Conservation (phyloP, 305 asterid genomes). For the Solanum hybrid region DNA sequence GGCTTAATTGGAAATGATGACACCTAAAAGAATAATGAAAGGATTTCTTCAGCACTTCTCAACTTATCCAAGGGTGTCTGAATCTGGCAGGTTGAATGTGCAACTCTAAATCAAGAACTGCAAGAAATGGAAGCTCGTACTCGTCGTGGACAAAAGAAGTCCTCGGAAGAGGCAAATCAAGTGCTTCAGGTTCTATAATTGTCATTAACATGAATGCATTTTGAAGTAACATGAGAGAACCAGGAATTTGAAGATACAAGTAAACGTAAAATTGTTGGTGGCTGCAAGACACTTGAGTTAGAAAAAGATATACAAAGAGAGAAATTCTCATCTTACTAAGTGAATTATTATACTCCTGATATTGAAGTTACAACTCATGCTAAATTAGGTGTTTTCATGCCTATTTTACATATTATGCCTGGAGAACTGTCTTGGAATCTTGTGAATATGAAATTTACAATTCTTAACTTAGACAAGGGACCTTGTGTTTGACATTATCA, state of each 20-base stretch:
- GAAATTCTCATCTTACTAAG: neutral
- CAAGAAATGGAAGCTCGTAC: constrained; percentile 94
- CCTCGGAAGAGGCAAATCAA: constrained; percentile 92
- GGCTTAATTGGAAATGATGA: constrained; percentile 1
- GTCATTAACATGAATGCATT: neutral
- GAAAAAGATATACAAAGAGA: neutral
- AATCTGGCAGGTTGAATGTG: constrained; percentile 72
- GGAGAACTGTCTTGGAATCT: neutral
- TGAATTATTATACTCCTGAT: neutral
- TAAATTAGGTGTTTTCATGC: neutral
- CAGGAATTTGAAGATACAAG: neutral
- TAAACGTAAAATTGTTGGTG: neutral
- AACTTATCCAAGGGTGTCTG: neutral
- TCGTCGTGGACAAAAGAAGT: constrained; percentile 86
- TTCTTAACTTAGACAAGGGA: neutral
- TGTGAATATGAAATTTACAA: neutral
- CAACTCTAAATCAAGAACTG: constrained; percentile 85
- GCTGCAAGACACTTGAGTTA: neutral
- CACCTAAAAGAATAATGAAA: neutral
- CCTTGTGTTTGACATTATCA: neutral
- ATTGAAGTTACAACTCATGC: neutral
- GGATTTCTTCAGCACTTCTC: neutral
- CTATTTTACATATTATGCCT: neutral
- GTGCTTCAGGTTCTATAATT: constrained; percentile 64
- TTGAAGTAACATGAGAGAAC: neutral